phyloP scores from a whole-genome alignment of 768 basidiomycete genomes.

The Terana coerulea region DNA sequence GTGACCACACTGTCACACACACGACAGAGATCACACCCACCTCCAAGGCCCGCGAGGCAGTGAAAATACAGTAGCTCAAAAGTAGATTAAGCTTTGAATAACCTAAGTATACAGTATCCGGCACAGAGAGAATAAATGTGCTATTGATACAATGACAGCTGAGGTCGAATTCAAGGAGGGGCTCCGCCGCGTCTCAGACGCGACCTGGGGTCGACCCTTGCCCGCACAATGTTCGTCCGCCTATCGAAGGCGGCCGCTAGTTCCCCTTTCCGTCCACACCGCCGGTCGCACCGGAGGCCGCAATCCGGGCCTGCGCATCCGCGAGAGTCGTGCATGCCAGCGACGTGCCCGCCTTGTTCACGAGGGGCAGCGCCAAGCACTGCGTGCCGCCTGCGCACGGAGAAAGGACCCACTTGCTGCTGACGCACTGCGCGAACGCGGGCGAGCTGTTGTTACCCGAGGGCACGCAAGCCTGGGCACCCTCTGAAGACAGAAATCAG shows the following conservation, averaged over 20 bases:
- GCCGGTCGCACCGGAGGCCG: slow-evolving; percentile 30
- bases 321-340: slow-evolving; percentile 33
- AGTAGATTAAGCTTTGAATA: background rate
- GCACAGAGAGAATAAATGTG: background rate
- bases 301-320: slow-evolving; percentile 33
- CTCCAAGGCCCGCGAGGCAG: background rate
- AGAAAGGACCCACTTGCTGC: slow-evolving; percentile 30
- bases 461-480: slow-evolving; percentile 34
- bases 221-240: background rate
- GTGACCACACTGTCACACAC: no score
- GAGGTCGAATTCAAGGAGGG: background rate
- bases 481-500: slow-evolving; percentile 27
- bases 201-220: background rate
- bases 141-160: background rate
- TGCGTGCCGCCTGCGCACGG: slow-evolving; percentile 27
- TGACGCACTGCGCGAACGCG: slow-evolving; percentile 40
- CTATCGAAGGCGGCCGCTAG: background rate
- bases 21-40: no score
- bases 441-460: slow-evolving; percentile 10
- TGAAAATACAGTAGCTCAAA: background rate
- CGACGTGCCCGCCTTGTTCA: slow-evolving; percentile 37
- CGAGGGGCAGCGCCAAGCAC: slow-evolving; percentile 42
- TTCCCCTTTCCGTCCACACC: slow-evolving; percentile 21
- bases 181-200: background rate
- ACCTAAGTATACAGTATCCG: background rate